Evolutionary conservation across 2,329 filamentous ascomycete genomes (phyloP).

Genomic region (Alternaria brassicicola): DNA sequence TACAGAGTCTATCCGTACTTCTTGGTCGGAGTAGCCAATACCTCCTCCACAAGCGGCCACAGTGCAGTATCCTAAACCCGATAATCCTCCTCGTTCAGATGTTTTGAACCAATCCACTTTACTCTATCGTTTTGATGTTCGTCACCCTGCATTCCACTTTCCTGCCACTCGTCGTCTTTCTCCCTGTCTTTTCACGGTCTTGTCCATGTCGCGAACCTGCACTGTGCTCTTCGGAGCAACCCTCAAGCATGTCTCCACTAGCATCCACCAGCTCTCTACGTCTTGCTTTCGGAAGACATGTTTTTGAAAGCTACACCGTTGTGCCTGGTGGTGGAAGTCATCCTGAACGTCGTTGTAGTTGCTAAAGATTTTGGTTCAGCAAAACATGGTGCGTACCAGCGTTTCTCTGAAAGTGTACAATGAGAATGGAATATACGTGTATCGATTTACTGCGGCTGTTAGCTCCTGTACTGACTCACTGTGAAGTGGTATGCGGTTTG

Average conservation of each 20-base stretch:
- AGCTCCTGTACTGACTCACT: no score
- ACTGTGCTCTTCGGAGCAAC: conserved; percentile 15
- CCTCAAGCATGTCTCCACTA: conserved; percentile 13
- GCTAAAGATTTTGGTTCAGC: no score
- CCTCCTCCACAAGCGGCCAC: background rate
- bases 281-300: conserved; percentile 1
- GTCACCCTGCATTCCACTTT: background rate
- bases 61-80: conserved; percentile 11
- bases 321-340: no score
- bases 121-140: background rate
- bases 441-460: no score
- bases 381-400: no score
- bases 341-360: no score
- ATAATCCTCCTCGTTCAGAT: conserved; percentile 19
- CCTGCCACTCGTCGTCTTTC: background rate
- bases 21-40: background rate
- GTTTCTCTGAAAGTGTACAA: no score
- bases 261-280: conserved; percentile 5
- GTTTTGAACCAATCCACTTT: conserved; percentile 15
- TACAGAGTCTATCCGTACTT: background rate
- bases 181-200: background rate
- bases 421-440: no score
- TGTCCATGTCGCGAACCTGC: conserved; percentile 13
- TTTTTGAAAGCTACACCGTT: no score
- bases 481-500: no score